Evolutionary conservation across 495 filamentous ascomycete genomes (phyloP), one percentile per base, ranked within the genome.

Genomic region (Tuber melanosporum): DNA sequence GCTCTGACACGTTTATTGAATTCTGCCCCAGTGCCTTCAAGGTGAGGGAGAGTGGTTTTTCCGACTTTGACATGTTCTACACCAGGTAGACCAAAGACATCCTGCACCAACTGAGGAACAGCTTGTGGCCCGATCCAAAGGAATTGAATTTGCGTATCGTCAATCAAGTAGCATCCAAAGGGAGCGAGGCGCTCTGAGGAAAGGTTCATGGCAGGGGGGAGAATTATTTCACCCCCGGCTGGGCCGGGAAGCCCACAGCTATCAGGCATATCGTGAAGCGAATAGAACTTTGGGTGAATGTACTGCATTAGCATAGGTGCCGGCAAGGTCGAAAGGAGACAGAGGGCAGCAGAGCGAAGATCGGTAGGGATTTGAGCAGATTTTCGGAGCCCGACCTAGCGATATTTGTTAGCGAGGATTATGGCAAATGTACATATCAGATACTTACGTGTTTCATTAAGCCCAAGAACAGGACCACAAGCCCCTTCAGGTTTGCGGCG

Each of bases 201-300:
- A 78, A 98, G 88, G 84, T 98, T 98, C 82, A 92, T 85, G 2
- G 92, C 87, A 10, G 92, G 94, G 17, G 95, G 95, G 17, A 99
- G 90, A 39, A 92, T 86, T 75, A 95, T 98, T 81, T 95, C 93
- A 76, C 93, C 93, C 0, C 92, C 97, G 78, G 91, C 87, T 43
- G 91, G 88, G 82, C 98, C 92, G 1, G 94, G 92, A 45, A 94
- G 84, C 72, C 95, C 95, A 8, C 94, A 93, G 77, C 90, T 90
- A 85, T 97, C 94, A n/a, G 95, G 94, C 95, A 99, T 98, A 85
- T 98, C 95, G 81, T 98, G 95, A 62, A 98, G 88, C 7, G 93
- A 97, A 86, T 97, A 97, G 82, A 98, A 88, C 78, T 90, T 90
- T 26, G 95, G 94, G 86, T 98, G 97, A 80, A 99, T 96, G 86